A percentile compares a stretch with the other conserved stretches of the same genome.
Conservation (phyloP, 768 basidiomycete genomes). For the Hemileccinum impolitum region DNA sequence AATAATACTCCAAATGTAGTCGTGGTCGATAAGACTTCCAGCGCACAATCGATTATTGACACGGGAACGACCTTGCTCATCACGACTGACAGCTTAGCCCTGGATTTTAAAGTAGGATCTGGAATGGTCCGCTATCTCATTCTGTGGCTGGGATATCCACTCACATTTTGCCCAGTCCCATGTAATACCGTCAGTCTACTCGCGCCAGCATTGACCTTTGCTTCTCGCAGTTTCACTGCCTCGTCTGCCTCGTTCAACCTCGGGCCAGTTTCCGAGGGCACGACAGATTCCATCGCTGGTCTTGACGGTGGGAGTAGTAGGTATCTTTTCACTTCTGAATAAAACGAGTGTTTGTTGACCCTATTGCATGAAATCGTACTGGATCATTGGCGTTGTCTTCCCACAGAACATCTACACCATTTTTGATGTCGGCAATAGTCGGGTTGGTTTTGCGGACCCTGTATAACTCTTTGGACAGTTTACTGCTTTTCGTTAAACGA, state of each 20-base stretch:
- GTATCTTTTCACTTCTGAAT: background rate
- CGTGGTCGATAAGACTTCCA: slow-evolving; percentile 20
- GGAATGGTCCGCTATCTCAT: slow-evolving; percentile 29
- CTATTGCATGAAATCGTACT: slow-evolving; percentile 19
- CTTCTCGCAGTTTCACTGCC: slow-evolving; percentile 37
- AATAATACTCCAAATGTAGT: slow-evolving; percentile 20
- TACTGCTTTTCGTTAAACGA: too few relatives aligned
- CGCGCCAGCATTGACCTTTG: slow-evolving; percentile 37
- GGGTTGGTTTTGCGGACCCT: slow-evolving; percentile 47
- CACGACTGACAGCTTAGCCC: slow-evolving; percentile 25
- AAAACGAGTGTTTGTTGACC: background rate
- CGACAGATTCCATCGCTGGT: slow-evolving; percentile 36
- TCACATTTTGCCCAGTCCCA: slow-evolving; percentile 25
- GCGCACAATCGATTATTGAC: slow-evolving; percentile 34
- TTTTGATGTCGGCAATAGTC: slow-evolving; percentile 31
- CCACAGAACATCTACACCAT: slow-evolving; percentile 31
- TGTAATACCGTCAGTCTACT: slow-evolving; percentile 28
- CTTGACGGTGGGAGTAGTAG: slow-evolving; percentile 30
- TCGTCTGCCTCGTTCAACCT: slow-evolving; percentile 43
- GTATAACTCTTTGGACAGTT: background rate
- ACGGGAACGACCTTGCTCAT: slow-evolving; percentile 30
- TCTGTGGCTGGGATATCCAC: background rate
- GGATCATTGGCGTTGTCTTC: slow-evolving; percentile 37
- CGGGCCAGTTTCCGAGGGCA: slow-evolving; percentile 32
- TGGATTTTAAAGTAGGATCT: slow-evolving; percentile 31